Base-by-base conservation (phyloP, 1,284 basidiomycete species). In the Singerocomus inundabilis region DNA sequence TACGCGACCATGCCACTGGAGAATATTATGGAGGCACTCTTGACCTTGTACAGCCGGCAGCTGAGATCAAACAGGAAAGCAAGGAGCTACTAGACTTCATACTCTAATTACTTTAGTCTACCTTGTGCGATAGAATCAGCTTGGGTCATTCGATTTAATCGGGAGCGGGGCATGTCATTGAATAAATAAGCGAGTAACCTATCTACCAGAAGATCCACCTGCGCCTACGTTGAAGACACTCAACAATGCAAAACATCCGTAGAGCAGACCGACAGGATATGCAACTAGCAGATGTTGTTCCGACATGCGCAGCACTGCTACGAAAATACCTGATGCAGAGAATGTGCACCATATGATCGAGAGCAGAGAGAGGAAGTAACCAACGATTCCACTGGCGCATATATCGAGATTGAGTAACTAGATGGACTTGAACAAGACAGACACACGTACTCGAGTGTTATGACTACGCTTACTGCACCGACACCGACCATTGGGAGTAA, bases 401-500 rank as follows among this genome's bases (percentile, higher is more conserved):
- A 40, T 49, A 15, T 59, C 33, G 55, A 49, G 25, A n/a, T n/a
- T n/a, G n/a, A n/a, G n/a, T 66, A 3, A 56, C 52, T 15, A 3
- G 30, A 12, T 7, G 43, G 7, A 24, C 24, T 30, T 25, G 16
- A 40, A 21, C 6, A 49, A 51, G 36, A 41, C 41, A 44, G 28
- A 30, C 5, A 44, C 18, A 84, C 92, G 53, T 71, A 95, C 93
- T 99, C 91, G 48, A 98, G 80, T 21, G 88, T 85, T 34, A 94
- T 77, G 56, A 90, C 82, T 51, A 99, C 90, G 57, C 92, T 94
- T 36, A 98, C 75, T 15, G 91, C 87, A 39, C 93, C 90, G 10
- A 99, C 84, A n/a, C 93, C 89, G 42, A 98, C 96, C 85, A 99
- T 93, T 1, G 97, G 97, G 24, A 99, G 74, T 30, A 99, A 76